Percentiles rank a stretch among this genome's conserved stretches.
Conservation (phyloP, 2,329 filamentous ascomycete genomes). For the Nemania diffusa region DNA sequence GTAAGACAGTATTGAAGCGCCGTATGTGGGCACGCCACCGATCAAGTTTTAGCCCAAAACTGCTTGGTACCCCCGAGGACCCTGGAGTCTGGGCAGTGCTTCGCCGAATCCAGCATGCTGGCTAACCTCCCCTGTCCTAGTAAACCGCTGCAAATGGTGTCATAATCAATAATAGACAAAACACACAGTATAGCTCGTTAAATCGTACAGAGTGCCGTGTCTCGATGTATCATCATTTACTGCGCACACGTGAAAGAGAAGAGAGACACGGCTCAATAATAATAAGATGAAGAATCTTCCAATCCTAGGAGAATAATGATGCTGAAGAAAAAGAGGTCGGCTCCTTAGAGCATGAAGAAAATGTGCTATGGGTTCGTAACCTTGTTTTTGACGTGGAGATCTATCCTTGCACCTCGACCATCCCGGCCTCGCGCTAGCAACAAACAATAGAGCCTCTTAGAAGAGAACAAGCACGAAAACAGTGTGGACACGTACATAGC, state of each 20-base stretch:
- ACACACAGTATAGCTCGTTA: slow-evolving; percentile 21
- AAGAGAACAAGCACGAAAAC: slow-evolving; percentile 20
- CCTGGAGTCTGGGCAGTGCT: slow-evolving; percentile 28
- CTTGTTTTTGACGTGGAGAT: slow-evolving; percentile 19
- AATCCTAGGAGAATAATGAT: neutral
- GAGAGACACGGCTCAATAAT: neutral
- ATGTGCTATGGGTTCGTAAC: slow-evolving; percentile 9
- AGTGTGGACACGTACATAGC: slow-evolving; percentile 25
- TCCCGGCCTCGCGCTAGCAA: slow-evolving; percentile 16
- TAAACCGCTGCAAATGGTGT: slow-evolving; percentile 17
- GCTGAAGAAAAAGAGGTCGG: slow-evolving; percentile 1
- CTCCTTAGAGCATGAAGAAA: slow-evolving; percentile 5
- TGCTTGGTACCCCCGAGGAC: slow-evolving; percentile 22
- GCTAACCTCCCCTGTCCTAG: slow-evolving; percentile 31
- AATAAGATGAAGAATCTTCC: neutral
- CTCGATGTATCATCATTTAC: neutral
- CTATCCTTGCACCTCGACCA: slow-evolving; percentile 11
- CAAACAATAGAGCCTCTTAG: slow-evolving; percentile 31
- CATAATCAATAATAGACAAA: slow-evolving; percentile 24
- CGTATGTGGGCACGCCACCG: slow-evolving; percentile 8
- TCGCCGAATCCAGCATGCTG: slow-evolving; percentile 38
- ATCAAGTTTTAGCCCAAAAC: slow-evolving; percentile 24
- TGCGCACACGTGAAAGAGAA: neutral
- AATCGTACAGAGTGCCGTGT: slow-evolving; percentile 14
- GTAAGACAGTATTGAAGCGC: neutral